Percentiles rank a stretch among this genome's conserved stretches.
Evolutionary conservation across 176 grass and related monocot species (phyloP).

Genomic region (Oryza nivara): DNA sequence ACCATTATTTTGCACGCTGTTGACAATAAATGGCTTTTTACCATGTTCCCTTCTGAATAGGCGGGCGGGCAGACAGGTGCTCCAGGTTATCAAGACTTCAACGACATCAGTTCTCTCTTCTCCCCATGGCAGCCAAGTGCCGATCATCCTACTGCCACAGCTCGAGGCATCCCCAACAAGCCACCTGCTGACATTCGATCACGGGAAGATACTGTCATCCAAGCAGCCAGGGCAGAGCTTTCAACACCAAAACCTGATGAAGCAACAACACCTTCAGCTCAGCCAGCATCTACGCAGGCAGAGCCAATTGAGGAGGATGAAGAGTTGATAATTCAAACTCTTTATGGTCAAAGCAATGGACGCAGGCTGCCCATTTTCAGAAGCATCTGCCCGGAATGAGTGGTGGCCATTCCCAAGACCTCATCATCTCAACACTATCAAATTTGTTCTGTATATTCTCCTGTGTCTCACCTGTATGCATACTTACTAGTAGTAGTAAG

Average conservation of each 20-base stretch:
- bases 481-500: conserved; percentile 1
- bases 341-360: conserved; percentile 32
- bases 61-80: neutral
- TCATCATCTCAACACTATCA: conserved; percentile 15
- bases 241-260: neutral
- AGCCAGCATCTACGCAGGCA: neutral
- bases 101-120: conserved; percentile 6
- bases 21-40: neutral
- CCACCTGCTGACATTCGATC: neutral
- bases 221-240: conserved; percentile 6
- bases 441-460: conserved; percentile 31
- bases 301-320: neutral
- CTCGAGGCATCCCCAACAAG: neutral
- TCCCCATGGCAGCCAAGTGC: neutral
- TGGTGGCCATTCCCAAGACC: neutral
- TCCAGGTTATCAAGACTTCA: conserved; percentile 26
- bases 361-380: conserved; percentile 51
- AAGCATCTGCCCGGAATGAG: conserved; percentile 49
- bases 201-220: neutral
- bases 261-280: neutral
- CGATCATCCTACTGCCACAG: neutral
- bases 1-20: neutral
- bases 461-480: conserved; percentile 15
- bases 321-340: conserved; percentile 28
- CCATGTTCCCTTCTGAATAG: conserved; percentile 36